Conservation (phyloP, 78 protist genomes). For the Chrysochromulina tobinii region DNA sequence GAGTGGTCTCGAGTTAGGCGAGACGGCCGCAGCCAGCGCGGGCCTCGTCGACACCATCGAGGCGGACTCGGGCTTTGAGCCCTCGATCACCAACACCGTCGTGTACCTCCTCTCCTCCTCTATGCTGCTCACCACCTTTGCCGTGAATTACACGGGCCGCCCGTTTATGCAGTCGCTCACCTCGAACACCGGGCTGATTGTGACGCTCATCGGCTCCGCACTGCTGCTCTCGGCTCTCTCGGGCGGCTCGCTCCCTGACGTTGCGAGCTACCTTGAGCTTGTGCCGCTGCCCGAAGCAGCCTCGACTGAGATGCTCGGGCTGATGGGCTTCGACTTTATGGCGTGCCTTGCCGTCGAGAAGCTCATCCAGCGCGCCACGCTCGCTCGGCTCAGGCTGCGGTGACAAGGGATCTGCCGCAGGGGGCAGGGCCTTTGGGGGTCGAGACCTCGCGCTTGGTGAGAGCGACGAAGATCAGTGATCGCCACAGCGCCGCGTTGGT, state of each 20-base stretch:
- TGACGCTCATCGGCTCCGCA: not conserved
- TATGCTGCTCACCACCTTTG: slow-evolving; percentile 83
- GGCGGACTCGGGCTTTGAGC: slow-evolving; percentile 75
- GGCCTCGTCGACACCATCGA: not conserved
- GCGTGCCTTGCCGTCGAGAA: not conserved
- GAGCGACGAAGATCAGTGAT: too few relatives aligned
- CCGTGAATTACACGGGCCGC: slow-evolving; percentile 82
- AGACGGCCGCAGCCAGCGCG: not conserved
- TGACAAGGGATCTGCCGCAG: too few relatives aligned
- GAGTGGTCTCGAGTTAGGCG: not conserved
- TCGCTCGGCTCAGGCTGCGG: too few relatives aligned
- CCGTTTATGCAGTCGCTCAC: not conserved
- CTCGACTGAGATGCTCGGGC: not conserved
- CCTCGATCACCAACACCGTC: slow-evolving; percentile 75
- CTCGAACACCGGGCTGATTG: not conserved
- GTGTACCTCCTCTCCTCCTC: slow-evolving; percentile 73
- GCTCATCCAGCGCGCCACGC: not conserved
- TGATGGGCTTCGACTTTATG: not conserved
- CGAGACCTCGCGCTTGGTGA: too few relatives aligned
- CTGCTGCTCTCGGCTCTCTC: not conserved
- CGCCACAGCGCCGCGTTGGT: too few relatives aligned
- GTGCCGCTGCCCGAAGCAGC: not conserved
- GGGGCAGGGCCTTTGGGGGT: too few relatives aligned
- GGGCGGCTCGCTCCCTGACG: not conserved
- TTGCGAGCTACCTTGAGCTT: not conserved